phyloP scores from a whole-genome alignment of 169 alveolate genomes.

The Miamiensis avidus region DNA sequence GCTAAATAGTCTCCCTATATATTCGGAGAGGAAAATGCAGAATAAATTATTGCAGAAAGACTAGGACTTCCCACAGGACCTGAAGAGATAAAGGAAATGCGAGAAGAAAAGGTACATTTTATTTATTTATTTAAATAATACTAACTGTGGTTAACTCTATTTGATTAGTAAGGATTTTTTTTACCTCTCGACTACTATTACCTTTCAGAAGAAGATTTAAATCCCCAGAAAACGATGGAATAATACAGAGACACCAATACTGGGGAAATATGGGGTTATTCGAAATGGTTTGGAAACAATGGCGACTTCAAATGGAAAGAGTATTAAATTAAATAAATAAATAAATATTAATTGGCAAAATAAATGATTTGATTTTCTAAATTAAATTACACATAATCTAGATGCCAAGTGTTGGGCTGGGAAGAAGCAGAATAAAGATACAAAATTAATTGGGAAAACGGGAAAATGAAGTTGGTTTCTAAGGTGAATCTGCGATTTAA shows the following conservation, averaged over 20 bases:
- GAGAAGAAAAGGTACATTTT: conserved; percentile 12
- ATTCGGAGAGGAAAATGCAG: conserved; percentile 21
- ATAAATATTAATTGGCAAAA: neutral
- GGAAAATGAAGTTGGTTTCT: conserved; percentile 47
- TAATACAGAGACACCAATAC: conserved; percentile 31
- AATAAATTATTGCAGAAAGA: conserved; percentile 18
- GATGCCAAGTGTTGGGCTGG: conserved; percentile 49
- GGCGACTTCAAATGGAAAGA: conserved; percentile 53
- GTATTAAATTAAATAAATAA: too few relatives aligned
- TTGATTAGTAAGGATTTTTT: conserved; percentile 27
- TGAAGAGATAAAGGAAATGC: conserved; percentile 8
- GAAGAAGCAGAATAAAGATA: conserved; percentile 35
- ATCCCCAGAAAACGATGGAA: conserved; percentile 42
- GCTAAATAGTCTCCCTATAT: conserved; percentile 29
- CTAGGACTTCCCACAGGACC: conserved; percentile 14
- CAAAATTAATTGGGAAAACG: conserved; percentile 50
- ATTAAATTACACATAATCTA: too few relatives aligned
- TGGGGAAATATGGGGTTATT: conserved; percentile 47
- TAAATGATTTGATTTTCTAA: too few relatives aligned
- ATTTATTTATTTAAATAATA: neutral
- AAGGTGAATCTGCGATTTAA: conserved; percentile 57
- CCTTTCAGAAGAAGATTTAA: conserved; percentile 48
- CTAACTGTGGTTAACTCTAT: neutral
- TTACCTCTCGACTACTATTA: conserved; percentile 65
- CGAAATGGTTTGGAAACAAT: conserved; percentile 60